Base-by-base conservation (phyloP, 2,329 filamentous ascomycete genomes). In the Neonectria sp. region DNA sequence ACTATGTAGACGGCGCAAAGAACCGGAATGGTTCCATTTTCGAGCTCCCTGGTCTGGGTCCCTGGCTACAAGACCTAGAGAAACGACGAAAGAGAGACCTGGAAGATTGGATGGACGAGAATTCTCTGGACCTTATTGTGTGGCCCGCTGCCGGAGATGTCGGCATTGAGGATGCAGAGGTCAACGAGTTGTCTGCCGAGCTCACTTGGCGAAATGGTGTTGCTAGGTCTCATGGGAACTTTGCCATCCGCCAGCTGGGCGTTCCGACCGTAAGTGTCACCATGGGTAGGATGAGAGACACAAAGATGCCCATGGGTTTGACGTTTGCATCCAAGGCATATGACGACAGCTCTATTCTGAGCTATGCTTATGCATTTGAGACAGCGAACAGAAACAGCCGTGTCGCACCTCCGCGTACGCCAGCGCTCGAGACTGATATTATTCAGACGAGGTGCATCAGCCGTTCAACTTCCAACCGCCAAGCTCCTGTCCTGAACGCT, bases 181-280 rank as follows among this genome's bases (percentile, higher is more conserved):
- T 72, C 0, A 76, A 78, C 43, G 62, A 72, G 0, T 60, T 58
- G 1, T 66, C 65, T 0, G 73, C 71, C 11, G 17, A 48, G 0
- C 46, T 63, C 37, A 75, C 73, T 3, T 70, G 74, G 65, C 65
- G 65, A 0, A 74, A 89, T 55, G 87, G 88, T 0, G 82, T 89
- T 5, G 83, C 82, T 46, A 89, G 88, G 65, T 84, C 82, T 0
- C 87, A 89, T 61, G 86, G 87, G 1, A 88, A 88, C 58, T 78
- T 86, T 2, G 84, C 84, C 0, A 77, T 90, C 1, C 79, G 86
- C 12, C 87, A 89, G 60, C 78, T 89, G 2, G 87, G 88, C 0
- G 81, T 89, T 0, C 88, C 88, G 0, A 86, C 84, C 0, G 81
- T 89, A 2, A 85, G 82, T 0, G 85, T 88, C 0, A 83, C 86